Evolutionary conservation across 1,139 yeast species (phyloP), one percentile per base, ranked within the genome.

Genomic region (Zhuliangozyma blackwelliae): DNA sequence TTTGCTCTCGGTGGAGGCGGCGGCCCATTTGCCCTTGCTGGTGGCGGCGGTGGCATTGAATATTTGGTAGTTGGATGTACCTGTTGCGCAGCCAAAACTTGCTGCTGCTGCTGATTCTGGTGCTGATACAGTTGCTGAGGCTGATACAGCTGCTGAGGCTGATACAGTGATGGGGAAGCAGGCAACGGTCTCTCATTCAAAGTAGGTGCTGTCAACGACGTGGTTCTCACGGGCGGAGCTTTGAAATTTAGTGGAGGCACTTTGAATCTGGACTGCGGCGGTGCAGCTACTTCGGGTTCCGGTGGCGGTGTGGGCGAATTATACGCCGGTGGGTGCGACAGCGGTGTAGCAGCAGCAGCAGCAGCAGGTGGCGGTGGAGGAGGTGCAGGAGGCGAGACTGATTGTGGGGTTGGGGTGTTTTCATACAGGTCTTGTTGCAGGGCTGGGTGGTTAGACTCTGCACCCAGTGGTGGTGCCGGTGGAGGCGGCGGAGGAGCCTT

Each of bases 401-500:
- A 37, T 21, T 40, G 27, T 27, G 45, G 35, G 29, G 21, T 16
- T 4, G 4, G 16, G 16, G 16, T 16, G 16, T 16, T 4, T 3
- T 16, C 16, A 16, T 16, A 16, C 16, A 16, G 16, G 16, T 16
- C 16, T 16, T 3, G 16, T 16, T 16, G 16, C 16, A 16, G 16
- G 16, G 16, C 4, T 16, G 16, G 4, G 16, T 16, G 4, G 3
- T 16, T 3, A 16, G 16, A 16, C 16, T 16, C 16, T 16, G 16
- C 16, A 16, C 16, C 16, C 16, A 16, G 16, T 10, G 32, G 33
- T 10, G 38, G 19, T 20, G 34, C 31, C 3, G 44, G 73, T 0
- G 75, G 73, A 3, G 74, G 75, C 2, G 76, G 75, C 1, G 74
- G 75, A 1, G 75, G 72, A 1, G 74, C 71, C 48, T 65, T 66